These are phyloP conservation scores for Phytophthora litchii DNA, from an alignment of 352 stramenopile species.

Conservation along the genomic window DNA sequence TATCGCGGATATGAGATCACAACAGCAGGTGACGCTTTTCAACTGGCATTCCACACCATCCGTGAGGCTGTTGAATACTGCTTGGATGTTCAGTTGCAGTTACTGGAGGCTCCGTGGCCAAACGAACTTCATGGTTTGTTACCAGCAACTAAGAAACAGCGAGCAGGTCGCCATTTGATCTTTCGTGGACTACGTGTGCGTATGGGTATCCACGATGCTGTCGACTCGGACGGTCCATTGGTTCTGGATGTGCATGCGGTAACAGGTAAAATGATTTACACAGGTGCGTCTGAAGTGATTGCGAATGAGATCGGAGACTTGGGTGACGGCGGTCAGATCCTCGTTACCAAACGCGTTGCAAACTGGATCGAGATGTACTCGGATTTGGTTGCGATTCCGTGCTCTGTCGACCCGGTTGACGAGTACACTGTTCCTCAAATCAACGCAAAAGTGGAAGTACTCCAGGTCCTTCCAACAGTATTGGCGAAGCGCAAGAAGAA, in stretches of 20 bases:
- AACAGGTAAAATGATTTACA: constrained; percentile 59
- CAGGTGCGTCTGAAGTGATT: constrained; percentile 49
- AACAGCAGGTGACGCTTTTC: constrained; percentile 57
- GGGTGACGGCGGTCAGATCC: constrained; percentile 53
- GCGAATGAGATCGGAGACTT: constrained; percentile 55
- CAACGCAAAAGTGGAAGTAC: constrained; percentile 41
- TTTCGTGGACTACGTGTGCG: constrained; percentile 53
- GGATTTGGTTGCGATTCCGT: constrained; percentile 41
- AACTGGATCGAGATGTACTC: constrained; percentile 47
- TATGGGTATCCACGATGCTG: constrained; percentile 63
- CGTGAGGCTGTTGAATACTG: constrained; percentile 60
- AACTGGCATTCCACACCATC: constrained; percentile 63
- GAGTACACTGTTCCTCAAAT: constrained; percentile 48
- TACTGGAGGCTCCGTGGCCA: constrained; percentile 49
- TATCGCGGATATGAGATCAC: constrained; percentile 67
- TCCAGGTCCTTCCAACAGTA: constrained; percentile 38
- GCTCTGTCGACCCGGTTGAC: constrained; percentile 34
- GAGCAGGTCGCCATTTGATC: constrained; percentile 38
- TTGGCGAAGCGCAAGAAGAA: constrained; percentile 40
- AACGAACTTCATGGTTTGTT: constrained; percentile 43
- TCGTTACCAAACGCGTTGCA: constrained; percentile 48
- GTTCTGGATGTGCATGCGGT: constrained; percentile 48
- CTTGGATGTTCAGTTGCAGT: constrained; percentile 50
- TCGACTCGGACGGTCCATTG: constrained; percentile 35
- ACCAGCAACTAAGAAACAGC: constrained; percentile 42